Base-by-base conservation (phyloP, 176 grass and related monocot species). In the Oropetium thomaeum region DNA sequence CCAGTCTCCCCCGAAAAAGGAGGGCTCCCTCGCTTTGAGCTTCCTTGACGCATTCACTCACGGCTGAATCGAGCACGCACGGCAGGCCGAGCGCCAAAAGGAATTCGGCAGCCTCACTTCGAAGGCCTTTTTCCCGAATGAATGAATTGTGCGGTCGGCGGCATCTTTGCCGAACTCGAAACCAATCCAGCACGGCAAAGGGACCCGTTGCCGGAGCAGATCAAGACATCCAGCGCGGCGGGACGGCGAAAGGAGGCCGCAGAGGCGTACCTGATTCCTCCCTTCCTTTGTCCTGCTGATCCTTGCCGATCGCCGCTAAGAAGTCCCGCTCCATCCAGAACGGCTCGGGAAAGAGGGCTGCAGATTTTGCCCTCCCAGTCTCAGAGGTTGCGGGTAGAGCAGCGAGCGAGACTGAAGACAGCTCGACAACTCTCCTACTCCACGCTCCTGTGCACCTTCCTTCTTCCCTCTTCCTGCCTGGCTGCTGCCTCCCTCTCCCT, bases 301-400 rank as follows among this genome's bases (percentile, higher is more conserved):
- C 86, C 59, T 80, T 87, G 64, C 86, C 86, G 73, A 86, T 77
- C 65, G 83, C 85, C 57, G 84, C 84, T 62, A 96, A 43, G 81
- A 96, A 96, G 53, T 96, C 86, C 79, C 86, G 85, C 92, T 96
- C 92, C 89, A 96, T 96, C 41, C 69, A 55, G 44, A n/a, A 11
- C 35, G 27, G 48, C 80, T 62, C 42, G 1, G 5, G 65, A 70
- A 84, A 80, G 70, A 15, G 14, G 28, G 42, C 60, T 5, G 57
- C 57, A 6, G 77, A 73, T 33, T 78, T 82, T 65, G 60, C 87
- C 62, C 53, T 44, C 26, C 49, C 25, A 81, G n/a, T n/a, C n/a
- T n/a, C 35, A 7, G 35, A 5, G 62, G 38, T 49, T 35, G 70
- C 25, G 73, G 40, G 57, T 62, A 30, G 73, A 62, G 58, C 47